A percentile compares a stretch with the other conserved stretches of the same genome.
Conservation (phyloP, 371 early-diverging fungal genomes). For the Mucor ambiguus region DNA sequence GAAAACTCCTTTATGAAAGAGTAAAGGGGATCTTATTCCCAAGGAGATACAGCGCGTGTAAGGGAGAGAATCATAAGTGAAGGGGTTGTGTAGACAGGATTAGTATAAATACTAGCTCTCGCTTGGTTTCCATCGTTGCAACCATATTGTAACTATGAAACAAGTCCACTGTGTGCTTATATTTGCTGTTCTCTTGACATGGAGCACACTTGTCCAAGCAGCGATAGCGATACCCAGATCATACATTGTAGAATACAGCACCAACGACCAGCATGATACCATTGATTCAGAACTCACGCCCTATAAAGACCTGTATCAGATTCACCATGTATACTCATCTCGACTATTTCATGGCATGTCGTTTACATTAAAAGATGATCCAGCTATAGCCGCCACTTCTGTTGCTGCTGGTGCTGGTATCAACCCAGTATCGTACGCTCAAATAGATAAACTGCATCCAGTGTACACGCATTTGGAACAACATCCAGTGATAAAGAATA, state of each 20-base stretch:
- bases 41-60: neutral
- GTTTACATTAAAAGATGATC: constrained; percentile 17
- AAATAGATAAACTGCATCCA: constrained; percentile 23
- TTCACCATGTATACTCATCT: constrained; percentile 34
- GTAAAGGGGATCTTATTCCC: neutral
- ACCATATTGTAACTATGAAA: neutral
- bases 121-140: neutral
- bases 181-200: neutral
- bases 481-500: constrained; percentile 24
- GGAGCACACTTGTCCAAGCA: neutral
- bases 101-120: neutral
- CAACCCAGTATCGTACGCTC: constrained; percentile 1
- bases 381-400: neutral
- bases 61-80: neutral
- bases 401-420: neutral
- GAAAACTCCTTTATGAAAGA: neutral
- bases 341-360: constrained; percentile 35
- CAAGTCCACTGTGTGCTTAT: neutral
- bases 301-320: constrained; percentile 16
- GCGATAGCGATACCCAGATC: constrained; percentile 33
- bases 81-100: neutral
- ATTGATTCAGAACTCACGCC: neutral
- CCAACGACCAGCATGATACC: neutral
- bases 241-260: constrained; percentile 46
- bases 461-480: constrained; percentile 22